Base-by-base conservation (phyloP, 2,329 filamentous ascomycete genomes). In the Xylariaceae sp. region DNA sequence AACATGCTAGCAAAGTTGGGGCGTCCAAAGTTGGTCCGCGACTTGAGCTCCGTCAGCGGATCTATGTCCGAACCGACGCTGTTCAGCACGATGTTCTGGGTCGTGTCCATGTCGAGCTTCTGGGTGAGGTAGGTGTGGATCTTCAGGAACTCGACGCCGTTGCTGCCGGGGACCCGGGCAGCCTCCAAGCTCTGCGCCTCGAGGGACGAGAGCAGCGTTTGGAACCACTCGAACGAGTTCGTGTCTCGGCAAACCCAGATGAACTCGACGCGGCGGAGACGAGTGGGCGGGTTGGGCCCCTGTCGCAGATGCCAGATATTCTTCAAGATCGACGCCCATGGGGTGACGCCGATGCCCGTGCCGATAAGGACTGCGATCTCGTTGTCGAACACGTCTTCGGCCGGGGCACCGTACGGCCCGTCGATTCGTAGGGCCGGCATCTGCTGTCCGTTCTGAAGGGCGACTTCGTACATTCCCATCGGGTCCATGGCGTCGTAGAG, bases 231-330 rank as follows among this genome's bases (percentile, higher is more conserved):
- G 57, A 98, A 98, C 0, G 89, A 95, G 23, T 78, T 85, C 0
- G 89, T 95, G 58, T 96, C 89, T 63, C 86, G 92, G 75, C 90
- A 96, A 36, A 97, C 83, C 92, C 92, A 98, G 69, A 98, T 94
- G 66, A 98, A 98, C 63, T 98, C 92, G 21, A 98, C 90, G 62
- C 92, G 84, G 43, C 88, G 85, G 32, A 98, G 81, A 58, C 90
- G 86, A 34, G 78, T 81, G 1, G 90, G 89, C 16, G 89, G 87
- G 68, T 96, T 92, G 6, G 90, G 89, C 12, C 83, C 79, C 49
- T 92, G 83, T 47, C 92, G 88, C 56, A 94, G 74, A 63, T 98
- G 90, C 87, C 89, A 98, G 65, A 98, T 97, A 63, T 95, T 96
- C 70, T 98, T 98, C 50, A 92, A 72, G 50, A 92, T 90, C 2